phyloP scores from a whole-genome alignment of 768 basidiomycete genomes.

The Tulasnella sp. region DNA sequence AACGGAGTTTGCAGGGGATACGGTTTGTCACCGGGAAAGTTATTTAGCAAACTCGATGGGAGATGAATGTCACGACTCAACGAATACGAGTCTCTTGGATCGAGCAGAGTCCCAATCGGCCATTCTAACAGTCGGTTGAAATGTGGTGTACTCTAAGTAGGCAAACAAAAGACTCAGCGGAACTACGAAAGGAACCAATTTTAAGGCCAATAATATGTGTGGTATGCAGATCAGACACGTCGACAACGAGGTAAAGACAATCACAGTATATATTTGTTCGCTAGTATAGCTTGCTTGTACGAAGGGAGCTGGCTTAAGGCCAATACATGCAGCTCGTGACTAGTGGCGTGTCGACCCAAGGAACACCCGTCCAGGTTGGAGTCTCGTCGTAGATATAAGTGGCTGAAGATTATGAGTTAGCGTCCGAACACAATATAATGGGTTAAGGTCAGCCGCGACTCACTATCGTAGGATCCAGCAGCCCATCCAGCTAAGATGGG shows the following conservation, averaged over 20 bases:
- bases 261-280: not conserved
- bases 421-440: not conserved
- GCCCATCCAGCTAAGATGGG: constrained; percentile 12
- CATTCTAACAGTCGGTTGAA: not conserved
- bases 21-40: too few species aligned
- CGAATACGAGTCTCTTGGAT: too few species aligned
- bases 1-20: too few species aligned
- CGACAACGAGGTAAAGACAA: not conserved
- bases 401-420: not conserved
- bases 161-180: not conserved
- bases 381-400: constrained; percentile 21
- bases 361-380: not conserved
- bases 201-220: not conserved
- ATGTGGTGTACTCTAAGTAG: not conserved
- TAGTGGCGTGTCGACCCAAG: not conserved
- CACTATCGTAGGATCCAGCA: constrained; percentile 19
- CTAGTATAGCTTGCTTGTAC: not conserved
- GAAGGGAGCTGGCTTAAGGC: not conserved
- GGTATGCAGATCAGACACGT: constrained; percentile 6
- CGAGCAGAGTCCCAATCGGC: not conserved
- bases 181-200: not conserved
- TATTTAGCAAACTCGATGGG: too few species aligned
- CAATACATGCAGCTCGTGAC: not conserved
- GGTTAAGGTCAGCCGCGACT: not conserved
- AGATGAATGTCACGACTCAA: too few species aligned